Conservation (phyloP, 108 stramenopile species). For the Nannochloropsis gaditana region DNA sequence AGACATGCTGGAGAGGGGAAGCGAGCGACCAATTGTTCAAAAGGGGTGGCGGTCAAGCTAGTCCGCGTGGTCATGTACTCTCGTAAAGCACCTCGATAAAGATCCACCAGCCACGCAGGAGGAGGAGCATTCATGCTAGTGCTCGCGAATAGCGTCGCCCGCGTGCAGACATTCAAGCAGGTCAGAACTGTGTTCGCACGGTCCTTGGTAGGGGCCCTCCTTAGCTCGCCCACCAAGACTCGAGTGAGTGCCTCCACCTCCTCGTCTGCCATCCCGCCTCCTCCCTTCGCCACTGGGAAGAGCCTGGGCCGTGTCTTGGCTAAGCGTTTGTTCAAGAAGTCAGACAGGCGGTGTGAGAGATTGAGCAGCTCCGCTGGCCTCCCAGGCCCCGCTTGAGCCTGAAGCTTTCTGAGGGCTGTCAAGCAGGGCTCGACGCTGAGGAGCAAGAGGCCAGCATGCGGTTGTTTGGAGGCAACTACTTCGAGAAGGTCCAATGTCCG, state of each 20-base stretch:
- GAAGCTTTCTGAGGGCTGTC: neutral
- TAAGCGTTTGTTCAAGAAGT: conserved; percentile 3
- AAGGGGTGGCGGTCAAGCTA: neutral
- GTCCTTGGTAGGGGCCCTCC: neutral
- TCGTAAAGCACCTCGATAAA: neutral
- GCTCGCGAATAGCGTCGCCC: neutral
- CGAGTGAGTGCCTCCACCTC: neutral
- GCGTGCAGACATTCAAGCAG: neutral
- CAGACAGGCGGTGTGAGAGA: neutral
- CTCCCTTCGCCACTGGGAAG: neutral
- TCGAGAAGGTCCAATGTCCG: conserved; percentile 12
- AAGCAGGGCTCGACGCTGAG: neutral
- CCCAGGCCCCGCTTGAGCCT: neutral
- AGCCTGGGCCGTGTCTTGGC: conserved; percentile 3
- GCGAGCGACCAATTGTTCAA: neutral
- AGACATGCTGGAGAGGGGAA: neutral
- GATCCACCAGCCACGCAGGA: neutral
- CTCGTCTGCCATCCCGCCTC: neutral
- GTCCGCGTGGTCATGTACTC: conserved; percentile 17
- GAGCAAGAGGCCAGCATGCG: neutral
- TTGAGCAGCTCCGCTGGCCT: neutral
- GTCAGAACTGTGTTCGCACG: neutral
- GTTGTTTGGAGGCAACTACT: neutral
- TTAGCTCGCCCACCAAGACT: neutral
- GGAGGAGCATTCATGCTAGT: neutral